Evolutionary conservation across 208 protist genomes (phyloP), one percentile per base, ranked within the genome.

Genomic region (Crithidia sp.): DNA sequence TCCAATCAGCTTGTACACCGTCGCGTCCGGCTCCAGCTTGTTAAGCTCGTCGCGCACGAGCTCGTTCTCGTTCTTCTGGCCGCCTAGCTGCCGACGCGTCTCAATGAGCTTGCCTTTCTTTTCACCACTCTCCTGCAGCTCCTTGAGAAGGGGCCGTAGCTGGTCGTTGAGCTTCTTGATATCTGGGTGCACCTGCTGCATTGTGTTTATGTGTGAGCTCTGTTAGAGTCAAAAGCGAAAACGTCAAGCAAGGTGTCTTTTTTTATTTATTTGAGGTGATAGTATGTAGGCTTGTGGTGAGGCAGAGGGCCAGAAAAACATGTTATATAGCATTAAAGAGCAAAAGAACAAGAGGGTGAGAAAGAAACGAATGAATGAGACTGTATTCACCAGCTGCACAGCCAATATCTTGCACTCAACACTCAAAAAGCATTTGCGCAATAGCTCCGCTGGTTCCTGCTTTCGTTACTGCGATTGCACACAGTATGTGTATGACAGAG

Each of bases 1-100:
- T 12, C 97, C 97, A 62, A 98, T 98, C 13, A 98, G 88, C 76
- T 98, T 98, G 77, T 97, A 98, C 40, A 98, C 94, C 40, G 78
- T 86, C 2, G 92, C 95, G 45, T 96, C 94, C 0, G 81, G 81
- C 61, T 98, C 95, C 57, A 98, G 73, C 19, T 90, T 85, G 61
- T 96, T 93, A 45, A 98, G 85, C 76, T 98, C 96, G 70, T 97
- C 91, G 47, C 87, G 79, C 40, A 98, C 97, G 60, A 98, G 85
- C 61, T 98, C 93, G 76, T 98, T 98, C 67, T 98, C 97, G 66
- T 95, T 93, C 74, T 97, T 95, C 69, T 98, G 97, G 2, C 90
- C 91, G 45, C 90, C 91, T 61, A 98, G 87, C 60, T 96, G 93
- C n/a, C 85, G 88, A 45, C 90, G 91, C 8, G 84, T 82, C 56